Evolutionary conservation across 164 flowering plant species (phyloP), one percentile per base, ranked within the genome.

Genomic region (Berberis thunbergii): DNA sequence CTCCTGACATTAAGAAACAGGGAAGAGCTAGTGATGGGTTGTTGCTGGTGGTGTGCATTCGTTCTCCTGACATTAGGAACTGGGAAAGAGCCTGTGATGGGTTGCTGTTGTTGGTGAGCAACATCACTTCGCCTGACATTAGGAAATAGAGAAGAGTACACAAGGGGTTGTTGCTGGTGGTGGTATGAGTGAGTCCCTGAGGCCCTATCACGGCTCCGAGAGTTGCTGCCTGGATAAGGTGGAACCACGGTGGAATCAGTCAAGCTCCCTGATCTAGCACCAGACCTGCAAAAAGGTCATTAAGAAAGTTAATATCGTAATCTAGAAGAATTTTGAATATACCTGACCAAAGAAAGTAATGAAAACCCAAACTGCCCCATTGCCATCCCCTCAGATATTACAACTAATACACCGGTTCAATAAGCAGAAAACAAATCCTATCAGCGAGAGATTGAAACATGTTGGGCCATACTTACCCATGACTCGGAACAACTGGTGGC

Each of bases 161-260:
- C 66, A 8, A 75, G 73, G 68, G 70, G 73, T 1, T 86, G 86
- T 60, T 72, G 89, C 53, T 74, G 84, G 62, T 88, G 93, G 70
- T 80, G 87, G 69, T 81, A 82, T 55, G 88, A 86, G 67, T 84
- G 91, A 43, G 84, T 82, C 58, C 88, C 86, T 60, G 85, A 87
- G 49, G 76, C 77, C 56, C 92, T 76, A 54, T 84, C 87, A 48
- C 83, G 88, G 50, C 79, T 72, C 57, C 96, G 79, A n/a, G 92
- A 82, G 68, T 75, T 84, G 72, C 87, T 81, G 54, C 88, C 92
- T 45, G 86, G 89, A 67, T 83, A 89, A 10, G 88, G 80, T 46
- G 88, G 91, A 52, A 76, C 71, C 79, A 84, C 69, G 11, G 97
- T 61, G 40, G 93, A 75, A 48, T 81, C 56, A n/a, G 73, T 81